These are phyloP conservation scores for Lactarius hengduanensis DNA, from an alignment of 768 basidiomycete genomes.

Conservation along the genomic window DNA sequence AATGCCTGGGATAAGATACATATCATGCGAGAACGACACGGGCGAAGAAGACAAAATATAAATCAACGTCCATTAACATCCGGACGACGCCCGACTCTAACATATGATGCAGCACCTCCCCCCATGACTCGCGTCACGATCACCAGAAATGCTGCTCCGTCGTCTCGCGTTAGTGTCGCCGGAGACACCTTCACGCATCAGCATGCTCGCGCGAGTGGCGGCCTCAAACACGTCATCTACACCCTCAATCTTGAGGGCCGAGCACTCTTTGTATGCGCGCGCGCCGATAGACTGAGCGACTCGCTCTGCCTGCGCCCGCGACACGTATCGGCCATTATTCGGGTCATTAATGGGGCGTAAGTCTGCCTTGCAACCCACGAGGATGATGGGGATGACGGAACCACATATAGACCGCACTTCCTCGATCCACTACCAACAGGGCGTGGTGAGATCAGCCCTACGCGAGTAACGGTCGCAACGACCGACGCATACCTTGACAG, in stretches of 20 bases:
- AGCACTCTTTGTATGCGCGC: slow-evolving; percentile 92
- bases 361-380: slow-evolving; percentile 97
- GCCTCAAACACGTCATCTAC: slow-evolving; percentile 98
- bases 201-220: slow-evolving; percentile 93
- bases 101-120: slow-evolving; percentile 28
- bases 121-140: slow-evolving; percentile 14
- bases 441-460: background rate
- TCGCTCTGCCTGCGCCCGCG: slow-evolving; percentile 76
- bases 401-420: slow-evolving; percentile 98
- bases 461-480: background rate
- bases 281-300: slow-evolving; percentile 86
- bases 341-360: slow-evolving; percentile 60
- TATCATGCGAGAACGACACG: slow-evolving; percentile 8
- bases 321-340: slow-evolving; percentile 57
- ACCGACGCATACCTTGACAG: slow-evolving; percentile 65
- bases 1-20: slow-evolving; percentile 11
- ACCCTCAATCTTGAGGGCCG: slow-evolving; percentile 84
- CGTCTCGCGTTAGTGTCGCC: slow-evolving; percentile 40
- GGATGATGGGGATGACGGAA: slow-evolving; percentile 84
- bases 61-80: slow-evolving; percentile 17
- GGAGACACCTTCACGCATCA: slow-evolving; percentile 84
- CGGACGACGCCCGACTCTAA: slow-evolving; percentile 16
- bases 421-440: slow-evolving; percentile 83
- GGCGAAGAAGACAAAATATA: slow-evolving; percentile 10
- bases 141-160: slow-evolving; percentile 34